phyloP scores from a whole-genome alignment of 345 rosid genomes.

The Gossypium thurberi region DNA sequence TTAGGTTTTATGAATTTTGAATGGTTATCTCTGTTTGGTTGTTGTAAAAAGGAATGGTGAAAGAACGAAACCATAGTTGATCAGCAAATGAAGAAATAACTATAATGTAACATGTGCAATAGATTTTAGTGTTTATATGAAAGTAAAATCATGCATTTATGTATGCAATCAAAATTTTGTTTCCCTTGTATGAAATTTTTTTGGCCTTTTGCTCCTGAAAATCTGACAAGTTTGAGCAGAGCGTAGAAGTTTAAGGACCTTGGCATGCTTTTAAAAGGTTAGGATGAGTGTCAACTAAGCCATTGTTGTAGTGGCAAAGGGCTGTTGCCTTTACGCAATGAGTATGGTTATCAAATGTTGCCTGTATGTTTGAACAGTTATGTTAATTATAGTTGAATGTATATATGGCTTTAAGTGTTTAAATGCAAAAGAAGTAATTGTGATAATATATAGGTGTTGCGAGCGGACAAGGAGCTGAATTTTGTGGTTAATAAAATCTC shows the following conservation, averaged over 20 bases:
- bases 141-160: neutral
- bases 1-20: neutral
- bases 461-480: slow-evolving; percentile 44
- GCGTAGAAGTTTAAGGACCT: neutral
- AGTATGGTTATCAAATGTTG: neutral
- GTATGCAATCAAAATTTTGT: neutral
- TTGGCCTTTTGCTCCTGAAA: neutral
- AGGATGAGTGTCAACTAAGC: neutral
- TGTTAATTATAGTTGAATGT: neutral
- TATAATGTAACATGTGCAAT: neutral
- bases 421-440: slow-evolving; percentile 3
- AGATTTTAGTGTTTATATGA: neutral
- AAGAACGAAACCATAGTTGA: neutral
- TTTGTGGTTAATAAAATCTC: slow-evolving; percentile 63
- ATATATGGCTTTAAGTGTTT: neutral
- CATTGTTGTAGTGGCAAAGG: too few relatives aligned
- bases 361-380: neutral
- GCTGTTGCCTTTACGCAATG: neutral
- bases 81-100: neutral
- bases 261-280: neutral
- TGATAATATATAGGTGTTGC: slow-evolving; percentile 48
- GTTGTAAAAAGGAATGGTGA: neutral
- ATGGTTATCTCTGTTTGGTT: neutral
- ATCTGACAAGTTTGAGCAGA: neutral
- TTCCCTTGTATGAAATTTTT: neutral